Percentiles rank a stretch among this genome's conserved stretches.
Evolutionary conservation across 2,329 filamentous ascomycete species (phyloP).

Genomic region (Cladosporium sphaerospermum): DNA sequence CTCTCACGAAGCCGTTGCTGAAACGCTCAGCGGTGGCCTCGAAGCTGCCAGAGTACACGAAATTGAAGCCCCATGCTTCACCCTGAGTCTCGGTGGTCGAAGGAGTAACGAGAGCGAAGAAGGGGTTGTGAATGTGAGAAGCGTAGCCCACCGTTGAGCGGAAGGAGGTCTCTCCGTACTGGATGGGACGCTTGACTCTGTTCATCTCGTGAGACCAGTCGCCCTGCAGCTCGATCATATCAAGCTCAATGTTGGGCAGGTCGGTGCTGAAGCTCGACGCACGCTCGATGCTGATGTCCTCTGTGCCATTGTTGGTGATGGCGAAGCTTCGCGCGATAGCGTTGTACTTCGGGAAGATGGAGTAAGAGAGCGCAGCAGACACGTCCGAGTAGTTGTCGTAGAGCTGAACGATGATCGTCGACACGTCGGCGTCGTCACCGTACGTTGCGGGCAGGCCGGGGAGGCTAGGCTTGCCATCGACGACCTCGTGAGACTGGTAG

Average conservation of each 20-base stretch:
- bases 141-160: conserved; percentile 57
- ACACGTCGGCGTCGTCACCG: conserved; percentile 49
- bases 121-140: conserved; percentile 60
- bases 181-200: conserved; percentile 44
- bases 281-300: conserved; percentile 49
- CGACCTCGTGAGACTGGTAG: conserved; percentile 52
- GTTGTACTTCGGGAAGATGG: conserved; percentile 56
- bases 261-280: conserved; percentile 58
- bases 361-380: conserved; percentile 55
- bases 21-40: conserved; percentile 55
- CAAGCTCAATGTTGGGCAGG: conserved; percentile 53
- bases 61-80: conserved; percentile 59
- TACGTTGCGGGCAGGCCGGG: conserved; percentile 55
- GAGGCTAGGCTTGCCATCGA: conserved; percentile 51
- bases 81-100: conserved; percentile 55
- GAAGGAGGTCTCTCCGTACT: conserved; percentile 42
- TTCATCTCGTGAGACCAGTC: conserved; percentile 58
- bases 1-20: conserved; percentile 56
- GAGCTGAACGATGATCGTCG: conserved; percentile 53
- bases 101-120: conserved; percentile 52
- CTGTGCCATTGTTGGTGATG: conserved; percentile 53
- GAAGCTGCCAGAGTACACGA: conserved; percentile 60
- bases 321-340: conserved; percentile 57
- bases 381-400: conserved; percentile 55
- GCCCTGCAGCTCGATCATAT: conserved; percentile 57